Evolutionary conservation across 2,329 filamentous ascomycete genomes (phyloP).

Genomic region (Monilinia fructigena): DNA sequence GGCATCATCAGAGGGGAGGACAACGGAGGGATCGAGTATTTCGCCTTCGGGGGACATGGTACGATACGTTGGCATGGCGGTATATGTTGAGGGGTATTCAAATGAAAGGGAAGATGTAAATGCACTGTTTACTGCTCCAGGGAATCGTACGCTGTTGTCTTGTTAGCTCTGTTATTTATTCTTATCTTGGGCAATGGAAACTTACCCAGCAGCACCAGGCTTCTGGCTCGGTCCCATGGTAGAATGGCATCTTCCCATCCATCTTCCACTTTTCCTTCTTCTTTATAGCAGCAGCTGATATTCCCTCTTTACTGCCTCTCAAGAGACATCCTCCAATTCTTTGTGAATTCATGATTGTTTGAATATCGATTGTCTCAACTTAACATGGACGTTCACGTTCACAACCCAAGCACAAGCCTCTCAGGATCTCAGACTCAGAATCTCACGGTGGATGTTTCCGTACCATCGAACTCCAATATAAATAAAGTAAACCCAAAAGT

Average conservation of each 20-base stretch:
- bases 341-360: constrained; percentile 21
- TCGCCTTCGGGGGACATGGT: constrained; percentile 85
- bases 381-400: neutral
- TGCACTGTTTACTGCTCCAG: constrained; percentile 90
- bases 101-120: constrained; percentile 83
- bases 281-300: neutral
- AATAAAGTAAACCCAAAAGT: neutral
- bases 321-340: constrained; percentile 19
- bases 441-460: neutral
- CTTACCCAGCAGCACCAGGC: constrained; percentile 35
- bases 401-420: neutral
- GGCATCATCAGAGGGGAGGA: constrained; percentile 46
- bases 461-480: neutral
- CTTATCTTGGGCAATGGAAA: neutral
- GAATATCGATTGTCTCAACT: neutral
- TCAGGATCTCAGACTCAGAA: neutral
- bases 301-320: neutral
- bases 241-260: constrained; percentile 33
- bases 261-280: neutral
- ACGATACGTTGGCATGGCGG: constrained; percentile 86
- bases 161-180: neutral
- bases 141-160: constrained; percentile 60
- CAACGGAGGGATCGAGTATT: constrained; percentile 71
- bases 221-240: constrained; percentile 33
- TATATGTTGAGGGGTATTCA: constrained; percentile 66